Percentiles rank a stretch among this genome's conserved stretches.
Conservation (phyloP, 768 basidiomycete genomes). For the Megacollybia marginata region DNA sequence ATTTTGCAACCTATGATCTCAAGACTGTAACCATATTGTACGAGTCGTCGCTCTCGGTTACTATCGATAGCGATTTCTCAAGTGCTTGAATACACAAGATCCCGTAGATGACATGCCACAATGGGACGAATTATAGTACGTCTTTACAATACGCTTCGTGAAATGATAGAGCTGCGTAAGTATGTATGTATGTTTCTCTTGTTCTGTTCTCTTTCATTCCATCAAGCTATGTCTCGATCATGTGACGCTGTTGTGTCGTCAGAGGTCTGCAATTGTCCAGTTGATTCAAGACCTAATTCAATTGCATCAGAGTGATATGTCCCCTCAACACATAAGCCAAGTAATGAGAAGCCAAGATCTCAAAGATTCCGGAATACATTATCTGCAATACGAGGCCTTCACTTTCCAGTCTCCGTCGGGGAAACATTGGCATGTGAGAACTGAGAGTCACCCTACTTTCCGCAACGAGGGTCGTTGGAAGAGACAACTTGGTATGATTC, state of each 20-base stretch:
- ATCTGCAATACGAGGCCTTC: constrained; percentile 42
- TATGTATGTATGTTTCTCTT: constrained; percentile 28
- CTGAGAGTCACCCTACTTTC: no score
- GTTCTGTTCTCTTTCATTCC: background rate
- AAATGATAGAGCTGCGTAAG: no score
- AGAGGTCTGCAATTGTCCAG: background rate
- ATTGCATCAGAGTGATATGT: constrained; percentile 8
- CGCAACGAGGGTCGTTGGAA: no score
- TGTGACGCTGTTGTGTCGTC: background rate
- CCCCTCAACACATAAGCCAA: constrained; percentile 13
- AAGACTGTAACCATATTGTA: no score
- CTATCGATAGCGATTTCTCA: no score
- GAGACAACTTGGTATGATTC: no score
- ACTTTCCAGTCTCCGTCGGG: constrained; percentile 24
- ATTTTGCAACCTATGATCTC: no score
- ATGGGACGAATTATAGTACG: no score
- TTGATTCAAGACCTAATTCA: background rate
- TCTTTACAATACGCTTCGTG: no score
- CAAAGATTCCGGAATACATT: constrained; percentile 33
- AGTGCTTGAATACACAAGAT: no score
- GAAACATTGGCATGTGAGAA: constrained; percentile 41
- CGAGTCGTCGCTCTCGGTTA: no score
- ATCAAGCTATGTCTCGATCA: constrained; percentile 1
- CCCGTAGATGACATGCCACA: no score
- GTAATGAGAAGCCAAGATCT: constrained; percentile 24